Base-by-base conservation (phyloP, 148 eudicot species). In the Heliamphora exappendiculata region DNA sequence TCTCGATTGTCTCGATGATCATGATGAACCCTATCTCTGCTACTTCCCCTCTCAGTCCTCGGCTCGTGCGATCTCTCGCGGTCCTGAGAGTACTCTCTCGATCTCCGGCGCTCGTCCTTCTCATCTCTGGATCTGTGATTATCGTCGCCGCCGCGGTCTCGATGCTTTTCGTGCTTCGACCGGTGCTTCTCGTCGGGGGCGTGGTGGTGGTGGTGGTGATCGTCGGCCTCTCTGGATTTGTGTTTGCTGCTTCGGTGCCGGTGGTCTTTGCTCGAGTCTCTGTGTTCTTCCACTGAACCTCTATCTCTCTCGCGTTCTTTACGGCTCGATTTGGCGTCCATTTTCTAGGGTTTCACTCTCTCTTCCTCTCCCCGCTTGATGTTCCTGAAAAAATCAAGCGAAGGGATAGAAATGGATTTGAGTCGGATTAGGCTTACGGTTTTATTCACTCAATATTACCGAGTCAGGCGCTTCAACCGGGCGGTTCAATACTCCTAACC, bases 311-410 rank as follows among this genome's bases (percentile, higher is more conserved):
- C 87, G 74, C 78, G 84, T 36, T 78, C 84, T 78, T 74, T 82
- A n/a, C 88, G 82, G 68, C 81, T 81, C 7, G 88, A 82, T 80
- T 81, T 84, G 73, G 78, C 80, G 24, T 86, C 89, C 87, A 85
- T 85, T 26, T 31, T 20, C 26, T 59, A 45, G 54, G 77, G 77
- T 74, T 59, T 28, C 54, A 14, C 28, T 42, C 77, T 74, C 31
- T 66, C 70, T 41, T 28, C 20, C 60, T 8, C 60, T 34, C 74
- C 0, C 10, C 3, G 42, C 41, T 8, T 49, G 36, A 29, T 33
- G 73, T 6, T 70, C 47, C 7, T 49, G 4, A 37, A 14, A 16
- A 45, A 69, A 0, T 4, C 66, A 31, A 60, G 6, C 64, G 11
- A 29, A 70, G 57, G 20, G 55, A 70, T 2, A 0, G 54, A 45